Conservation (phyloP, 441 rosid genomes). For the Bruguiera hainesii region DNA sequence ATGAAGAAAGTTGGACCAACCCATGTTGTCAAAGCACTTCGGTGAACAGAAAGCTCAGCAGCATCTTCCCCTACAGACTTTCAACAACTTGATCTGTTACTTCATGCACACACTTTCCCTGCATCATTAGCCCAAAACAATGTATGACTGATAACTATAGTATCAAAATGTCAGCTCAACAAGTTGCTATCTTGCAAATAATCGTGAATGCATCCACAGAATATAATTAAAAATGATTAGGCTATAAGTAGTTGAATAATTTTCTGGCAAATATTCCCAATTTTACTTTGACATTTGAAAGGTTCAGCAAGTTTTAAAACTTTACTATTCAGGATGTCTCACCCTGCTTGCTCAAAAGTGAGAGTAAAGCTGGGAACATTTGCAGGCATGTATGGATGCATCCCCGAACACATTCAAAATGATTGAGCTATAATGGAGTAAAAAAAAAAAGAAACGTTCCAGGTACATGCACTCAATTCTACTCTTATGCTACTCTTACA, state of each 20-base stretch:
- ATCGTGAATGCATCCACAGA: background rate
- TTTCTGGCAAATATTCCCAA: too few species aligned
- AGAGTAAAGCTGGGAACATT: too few species aligned
- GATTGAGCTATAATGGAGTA: too few species aligned
- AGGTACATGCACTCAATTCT: too few species aligned
- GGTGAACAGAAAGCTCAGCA: background rate
- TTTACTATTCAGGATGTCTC: too few species aligned
- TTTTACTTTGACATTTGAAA: too few species aligned
- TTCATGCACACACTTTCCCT: constrained; percentile 6
- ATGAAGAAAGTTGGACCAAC: background rate
- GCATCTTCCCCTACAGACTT: background rate
- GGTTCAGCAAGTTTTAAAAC: too few species aligned
- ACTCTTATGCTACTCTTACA: too few species aligned
- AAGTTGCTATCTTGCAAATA: background rate
- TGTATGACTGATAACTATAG: background rate
- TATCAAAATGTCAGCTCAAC: background rate
- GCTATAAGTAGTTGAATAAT: background rate
- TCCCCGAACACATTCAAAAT: too few species aligned
- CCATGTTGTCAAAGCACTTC: background rate
- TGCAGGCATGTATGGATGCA: too few species aligned
- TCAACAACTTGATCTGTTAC: constrained; percentile 5
- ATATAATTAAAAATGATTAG: background rate
- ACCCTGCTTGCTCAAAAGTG: too few species aligned
- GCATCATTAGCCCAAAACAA: background rate
- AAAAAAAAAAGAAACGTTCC: too few species aligned